Evolutionary conservation across 2,329 filamentous ascomycete genomes (phyloP), one percentile per base, ranked within the genome.

Genomic region (Penicillium sp.): DNA sequence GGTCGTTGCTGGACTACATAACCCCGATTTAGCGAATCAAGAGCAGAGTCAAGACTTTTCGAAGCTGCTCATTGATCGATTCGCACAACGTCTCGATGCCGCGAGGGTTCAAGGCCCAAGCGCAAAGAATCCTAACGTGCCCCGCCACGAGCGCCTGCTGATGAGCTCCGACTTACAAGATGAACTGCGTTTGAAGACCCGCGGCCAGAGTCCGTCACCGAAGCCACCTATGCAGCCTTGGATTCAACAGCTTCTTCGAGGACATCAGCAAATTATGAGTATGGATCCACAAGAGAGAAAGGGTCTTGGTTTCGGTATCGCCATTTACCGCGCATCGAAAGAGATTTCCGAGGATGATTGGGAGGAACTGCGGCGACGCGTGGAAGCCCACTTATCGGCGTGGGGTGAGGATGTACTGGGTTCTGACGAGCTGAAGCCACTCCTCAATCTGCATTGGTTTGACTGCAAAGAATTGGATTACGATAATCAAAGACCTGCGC

Each of bases 371-470:
- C 14, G 48, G 41, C 36, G 49, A 14, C 44, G 53, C 24, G 7
- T 65, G 27, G 59, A 65, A 43, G 39, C 52, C 4, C 50, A 65
- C 29, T 31, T 64, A 3, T 51, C 58, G 4, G 44, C 55, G 24
- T 65, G 62, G 61, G 53, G 58, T 6, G 44, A 54, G 4, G 61
- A 50, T 3, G 43, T 57, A 22, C 21, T 47, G 14, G 50, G 57
- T 13, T 51, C 54, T 11, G 59, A 59, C 36, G 31, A 47, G 5
- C 41, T 65, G n/a, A 60, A 57, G 34, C 44, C 49, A 29, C 27
- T 49, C 1, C 41, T 63, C 24, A 58, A 62, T 43, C 16, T 65
- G 16, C 53, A 61, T 24, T 64, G 61, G 61, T 41, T 64, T 13
- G 59, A 64, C 53, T 45, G 59, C 29, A 56, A 55, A 29, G 59